A percentile compares a stretch with the other conserved stretches of the same genome.
These are phyloP conservation scores for Pseudofabraea citricarpa DNA, from an alignment of 2,329 filamentous ascomycete genomes.

Conservation along the genomic window DNA sequence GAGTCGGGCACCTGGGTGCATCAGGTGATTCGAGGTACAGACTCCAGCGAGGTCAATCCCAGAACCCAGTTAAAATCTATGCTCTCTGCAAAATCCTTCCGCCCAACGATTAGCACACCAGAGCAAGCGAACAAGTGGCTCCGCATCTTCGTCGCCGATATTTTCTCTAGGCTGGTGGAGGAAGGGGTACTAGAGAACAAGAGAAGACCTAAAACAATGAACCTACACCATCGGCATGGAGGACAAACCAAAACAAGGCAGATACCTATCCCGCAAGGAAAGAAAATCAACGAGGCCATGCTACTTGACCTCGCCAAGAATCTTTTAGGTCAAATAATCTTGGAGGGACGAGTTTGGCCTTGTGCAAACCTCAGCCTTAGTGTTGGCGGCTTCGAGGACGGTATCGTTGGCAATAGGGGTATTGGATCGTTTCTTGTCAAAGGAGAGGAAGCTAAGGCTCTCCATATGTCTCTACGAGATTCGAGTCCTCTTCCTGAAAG, in stretches of 20 bases:
- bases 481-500: conserved; percentile 12
- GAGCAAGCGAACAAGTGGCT: conserved; percentile 85
- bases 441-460: conserved; percentile 58
- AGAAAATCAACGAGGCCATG: conserved; percentile 63
- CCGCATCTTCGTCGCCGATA: conserved; percentile 85
- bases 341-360: conserved; percentile 80
- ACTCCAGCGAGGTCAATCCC: conserved; percentile 82
- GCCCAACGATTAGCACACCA: conserved; percentile 71
- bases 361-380: conserved; percentile 86
- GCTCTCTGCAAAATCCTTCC: conserved; percentile 93
- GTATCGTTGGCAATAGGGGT: conserved; percentile 74
- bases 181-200: conserved; percentile 87
- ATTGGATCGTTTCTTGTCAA: conserved; percentile 84
- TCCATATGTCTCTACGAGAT: conserved; percentile 31
- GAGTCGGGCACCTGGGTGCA: conserved; percentile 86
- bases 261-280: conserved; percentile 71
- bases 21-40: conserved; percentile 77
- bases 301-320: conserved; percentile 74
- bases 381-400: conserved; percentile 90
- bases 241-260: conserved; percentile 71
- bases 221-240: conserved; percentile 74
- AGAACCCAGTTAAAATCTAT: conserved; percentile 95
- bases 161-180: conserved; percentile 83
- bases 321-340: conserved; percentile 71
- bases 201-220: conserved; percentile 79